Evolutionary conservation across 768 basidiomycete species (phyloP).

Genomic region (Russula vinacea): DNA sequence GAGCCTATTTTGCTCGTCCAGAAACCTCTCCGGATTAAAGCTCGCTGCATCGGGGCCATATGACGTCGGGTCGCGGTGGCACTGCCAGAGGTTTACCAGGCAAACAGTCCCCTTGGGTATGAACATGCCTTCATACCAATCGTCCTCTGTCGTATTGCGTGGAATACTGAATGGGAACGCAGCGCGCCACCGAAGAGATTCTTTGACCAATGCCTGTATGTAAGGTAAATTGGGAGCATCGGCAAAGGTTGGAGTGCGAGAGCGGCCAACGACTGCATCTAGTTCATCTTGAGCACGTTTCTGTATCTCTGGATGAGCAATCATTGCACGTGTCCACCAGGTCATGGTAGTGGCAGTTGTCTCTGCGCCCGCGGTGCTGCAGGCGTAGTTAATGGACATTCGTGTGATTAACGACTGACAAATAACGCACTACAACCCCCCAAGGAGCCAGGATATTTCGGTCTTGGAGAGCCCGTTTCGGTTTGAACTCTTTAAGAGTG

Average conservation of each 20-base stretch:
- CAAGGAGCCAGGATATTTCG: too few species aligned
- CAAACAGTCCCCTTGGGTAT: slow-evolving; percentile 40
- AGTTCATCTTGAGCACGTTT: slow-evolving; percentile 20
- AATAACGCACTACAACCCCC: too few species aligned
- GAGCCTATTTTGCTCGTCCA: slow-evolving; percentile 13
- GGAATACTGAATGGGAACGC: not conserved
- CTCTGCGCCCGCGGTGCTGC: not conserved
- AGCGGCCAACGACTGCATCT: slow-evolving; percentile 13
- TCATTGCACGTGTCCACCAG: slow-evolving; percentile 26
- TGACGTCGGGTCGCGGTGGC: slow-evolving; percentile 9
- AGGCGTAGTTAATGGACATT: too few species aligned
- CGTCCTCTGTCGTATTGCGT: slow-evolving; percentile 30
- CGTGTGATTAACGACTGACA: too few species aligned
- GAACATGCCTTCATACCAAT: slow-evolving; percentile 33
- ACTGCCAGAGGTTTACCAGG: slow-evolving; percentile 32
- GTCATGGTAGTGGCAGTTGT: slow-evolving; percentile 14
- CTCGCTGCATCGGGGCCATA: slow-evolving; percentile 26
- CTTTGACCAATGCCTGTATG: slow-evolving; percentile 16
- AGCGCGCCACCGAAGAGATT: slow-evolving; percentile 21
- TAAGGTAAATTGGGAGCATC: slow-evolving; percentile 11
- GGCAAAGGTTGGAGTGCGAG: slow-evolving; percentile 7
- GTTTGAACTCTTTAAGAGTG: too few species aligned
- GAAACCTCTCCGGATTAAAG: slow-evolving; percentile 31
- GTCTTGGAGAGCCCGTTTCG: too few species aligned
- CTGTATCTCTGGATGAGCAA: slow-evolving; percentile 24